Conservation (phyloP, 176 grass and related monocot genomes). For the Musa troglodytarum region DNA sequence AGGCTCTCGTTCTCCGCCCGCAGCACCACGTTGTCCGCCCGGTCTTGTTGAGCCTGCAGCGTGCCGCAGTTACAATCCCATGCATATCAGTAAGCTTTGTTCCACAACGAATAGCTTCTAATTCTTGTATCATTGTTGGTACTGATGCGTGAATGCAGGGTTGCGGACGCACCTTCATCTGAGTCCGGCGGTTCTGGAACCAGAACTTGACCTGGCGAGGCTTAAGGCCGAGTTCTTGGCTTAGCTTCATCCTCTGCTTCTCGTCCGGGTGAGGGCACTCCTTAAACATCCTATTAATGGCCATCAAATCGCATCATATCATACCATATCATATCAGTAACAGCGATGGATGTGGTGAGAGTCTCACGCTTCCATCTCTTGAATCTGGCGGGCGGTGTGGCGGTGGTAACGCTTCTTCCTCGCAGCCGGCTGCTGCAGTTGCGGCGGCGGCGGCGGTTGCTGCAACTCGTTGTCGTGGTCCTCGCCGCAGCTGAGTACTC, state of each 20-base stretch:
- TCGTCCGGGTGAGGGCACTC: constrained; percentile 97
- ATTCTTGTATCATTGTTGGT: not conserved
- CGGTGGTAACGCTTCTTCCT: constrained; percentile 99
- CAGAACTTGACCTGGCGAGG: constrained; percentile 99
- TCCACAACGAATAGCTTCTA: not conserved
- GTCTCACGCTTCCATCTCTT: constrained; percentile 95
- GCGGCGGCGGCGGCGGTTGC: constrained; percentile 25
- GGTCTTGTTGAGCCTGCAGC: constrained; percentile 81
- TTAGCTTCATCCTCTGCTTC: constrained; percentile 94
- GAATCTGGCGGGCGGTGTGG: constrained; percentile 95
- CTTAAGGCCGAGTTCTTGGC: constrained; percentile 82
- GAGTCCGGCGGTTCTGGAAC: constrained; percentile 98
- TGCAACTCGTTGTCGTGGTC: constrained; percentile 56
- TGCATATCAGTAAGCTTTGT: not conserved
- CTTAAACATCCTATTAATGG: constrained; percentile 72
- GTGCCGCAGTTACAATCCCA: not conserved
- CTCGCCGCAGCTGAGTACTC: constrained; percentile 65
- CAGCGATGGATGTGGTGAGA: not conserved
- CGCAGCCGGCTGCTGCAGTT: constrained; percentile 20
- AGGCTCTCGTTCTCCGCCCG: constrained; percentile 86
- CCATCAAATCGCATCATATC: not conserved
- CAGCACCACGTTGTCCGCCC: constrained; percentile 67
- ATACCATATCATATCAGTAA: not conserved
- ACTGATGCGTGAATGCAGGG: not conserved
- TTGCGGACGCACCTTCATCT: constrained; percentile 46